phyloP scores from a whole-genome alignment of 2,329 filamentous ascomycete species.

The Zasmidium cellare region DNA sequence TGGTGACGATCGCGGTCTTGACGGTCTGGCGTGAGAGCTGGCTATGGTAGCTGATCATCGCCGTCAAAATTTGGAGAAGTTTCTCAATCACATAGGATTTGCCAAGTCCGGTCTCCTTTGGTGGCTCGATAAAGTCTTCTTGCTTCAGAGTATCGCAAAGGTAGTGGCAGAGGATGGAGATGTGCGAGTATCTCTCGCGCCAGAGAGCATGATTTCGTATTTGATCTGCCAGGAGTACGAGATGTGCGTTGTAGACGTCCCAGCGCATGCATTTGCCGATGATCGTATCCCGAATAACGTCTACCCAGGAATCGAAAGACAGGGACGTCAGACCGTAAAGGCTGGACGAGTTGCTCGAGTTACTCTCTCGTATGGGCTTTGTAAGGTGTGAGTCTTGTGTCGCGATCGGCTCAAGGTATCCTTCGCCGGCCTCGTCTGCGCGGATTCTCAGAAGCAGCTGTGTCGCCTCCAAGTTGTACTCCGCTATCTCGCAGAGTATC shows the following conservation, averaged over 20 bases:
- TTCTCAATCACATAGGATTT: constrained; percentile 88
- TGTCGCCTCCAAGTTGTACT: constrained; percentile 20
- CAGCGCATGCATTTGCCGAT: constrained; percentile 14
- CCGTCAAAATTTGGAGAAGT: constrained; percentile 81
- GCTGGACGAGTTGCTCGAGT: constrained; percentile 5
- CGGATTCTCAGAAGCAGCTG: constrained; percentile 22
- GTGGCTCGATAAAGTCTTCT: constrained; percentile 78
- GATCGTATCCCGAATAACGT: constrained; percentile 20
- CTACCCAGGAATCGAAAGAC: constrained; percentile 17
- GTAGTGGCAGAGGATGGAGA: constrained; percentile 72
- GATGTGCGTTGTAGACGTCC: constrained; percentile 72
- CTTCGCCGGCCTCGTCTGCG: constrained; percentile 22
- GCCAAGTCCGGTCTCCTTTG: constrained; percentile 72
- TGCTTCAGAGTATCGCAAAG: constrained; percentile 81
- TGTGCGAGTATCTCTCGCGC: constrained; percentile 67
- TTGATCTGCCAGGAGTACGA: constrained; percentile 84
- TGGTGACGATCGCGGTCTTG: constrained; percentile 79
- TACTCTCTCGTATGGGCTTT: not conserved
- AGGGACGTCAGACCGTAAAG: constrained; percentile 19
- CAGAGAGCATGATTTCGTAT: constrained; percentile 89
- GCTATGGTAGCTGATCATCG: constrained; percentile 86
- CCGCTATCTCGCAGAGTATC: constrained; percentile 20
- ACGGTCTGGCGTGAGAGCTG: constrained; percentile 82
- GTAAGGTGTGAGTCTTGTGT: not conserved
- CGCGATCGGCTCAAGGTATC: constrained; percentile 17